A percentile compares a stretch with the other conserved stretches of the same genome.
phyloP scores from a whole-genome alignment of 1,284 basidiomycete genomes.

The Coniferiporia sulphurascens region DNA sequence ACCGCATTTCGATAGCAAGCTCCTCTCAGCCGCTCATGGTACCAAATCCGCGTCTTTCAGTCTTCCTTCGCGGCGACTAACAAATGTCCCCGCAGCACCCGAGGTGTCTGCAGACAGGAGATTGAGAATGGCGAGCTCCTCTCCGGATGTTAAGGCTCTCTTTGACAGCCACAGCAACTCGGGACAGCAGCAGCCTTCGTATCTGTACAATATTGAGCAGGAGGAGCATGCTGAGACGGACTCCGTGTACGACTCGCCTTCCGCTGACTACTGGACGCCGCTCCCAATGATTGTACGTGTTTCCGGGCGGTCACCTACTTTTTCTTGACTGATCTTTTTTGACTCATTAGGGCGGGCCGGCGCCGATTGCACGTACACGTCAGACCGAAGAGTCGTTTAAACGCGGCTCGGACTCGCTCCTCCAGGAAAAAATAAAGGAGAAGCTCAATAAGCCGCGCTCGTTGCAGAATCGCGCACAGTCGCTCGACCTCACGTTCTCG shows the following conservation, averaged over 20 bases:
- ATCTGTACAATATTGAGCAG: conserved; percentile 70
- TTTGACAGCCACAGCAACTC: conserved; percentile 61
- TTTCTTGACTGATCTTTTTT: background rate
- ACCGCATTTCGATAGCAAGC: conserved; percentile 95
- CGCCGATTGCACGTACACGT: conserved; percentile 52
- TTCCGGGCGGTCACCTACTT: conserved; percentile 21
- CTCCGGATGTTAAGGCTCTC: conserved; percentile 92
- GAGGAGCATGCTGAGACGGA: conserved; percentile 47
- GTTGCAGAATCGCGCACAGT: conserved; percentile 74
- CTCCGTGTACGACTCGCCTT: conserved; percentile 18
- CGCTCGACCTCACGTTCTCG: conserved; percentile 73
- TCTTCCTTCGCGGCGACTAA: conserved; percentile 14
- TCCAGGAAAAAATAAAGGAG: conserved; percentile 84
- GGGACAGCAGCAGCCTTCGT: conserved; percentile 41
- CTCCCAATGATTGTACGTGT: conserved; percentile 66
- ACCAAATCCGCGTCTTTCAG: conserved; percentile 27
- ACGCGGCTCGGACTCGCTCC: conserved; percentile 80
- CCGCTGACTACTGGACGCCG: conserved; percentile 66
- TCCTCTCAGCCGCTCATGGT: conserved; percentile 77
- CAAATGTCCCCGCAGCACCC: conserved; percentile 12
- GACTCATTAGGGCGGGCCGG: conserved; percentile 50
- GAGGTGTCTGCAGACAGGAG: conserved; percentile 55
- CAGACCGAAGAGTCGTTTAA: conserved; percentile 73
- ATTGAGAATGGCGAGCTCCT: conserved; percentile 79
- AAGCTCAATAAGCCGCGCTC: conserved; percentile 70